Evolutionary conservation across 2,329 filamentous ascomycete genomes (phyloP).

Genomic region (Penicillium sp.): DNA sequence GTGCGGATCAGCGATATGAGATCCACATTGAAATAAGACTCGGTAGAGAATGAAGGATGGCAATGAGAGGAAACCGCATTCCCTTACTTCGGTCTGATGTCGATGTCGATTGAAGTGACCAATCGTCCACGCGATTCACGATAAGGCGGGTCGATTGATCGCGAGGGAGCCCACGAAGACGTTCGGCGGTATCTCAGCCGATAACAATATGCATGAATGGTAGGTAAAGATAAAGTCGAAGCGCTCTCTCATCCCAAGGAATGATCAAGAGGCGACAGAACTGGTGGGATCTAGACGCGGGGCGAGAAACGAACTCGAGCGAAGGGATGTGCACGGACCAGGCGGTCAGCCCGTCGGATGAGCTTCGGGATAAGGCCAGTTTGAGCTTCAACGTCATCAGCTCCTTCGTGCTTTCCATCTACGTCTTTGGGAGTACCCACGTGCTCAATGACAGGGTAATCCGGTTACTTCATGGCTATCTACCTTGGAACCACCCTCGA

Average conservation of each 20-base stretch:
- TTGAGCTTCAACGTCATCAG: slow-evolving; percentile 6
- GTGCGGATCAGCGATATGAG: slow-evolving; percentile 36
- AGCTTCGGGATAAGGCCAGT: slow-evolving; percentile 6
- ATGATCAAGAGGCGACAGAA: slow-evolving; percentile 17
- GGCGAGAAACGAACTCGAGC: slow-evolving; percentile 24
- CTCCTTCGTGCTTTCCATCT: background rate
- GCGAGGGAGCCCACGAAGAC: slow-evolving; percentile 10
- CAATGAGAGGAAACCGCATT: slow-evolving; percentile 38
- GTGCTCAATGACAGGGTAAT: background rate
- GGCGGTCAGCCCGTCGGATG: slow-evolving; percentile 24
- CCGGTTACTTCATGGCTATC: background rate
- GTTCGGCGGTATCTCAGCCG: slow-evolving; percentile 9
- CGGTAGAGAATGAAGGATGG: slow-evolving; percentile 28
- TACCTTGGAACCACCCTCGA: background rate
- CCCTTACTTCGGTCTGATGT: slow-evolving; percentile 27
- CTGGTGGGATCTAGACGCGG: slow-evolving; percentile 23
- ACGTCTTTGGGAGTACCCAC: background rate
- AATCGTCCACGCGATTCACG: slow-evolving; percentile 16
- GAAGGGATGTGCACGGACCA: slow-evolving; percentile 27
- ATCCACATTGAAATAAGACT: slow-evolving; percentile 41
- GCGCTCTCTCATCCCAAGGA: slow-evolving; percentile 18
- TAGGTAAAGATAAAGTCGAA: slow-evolving; percentile 16
- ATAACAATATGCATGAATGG: slow-evolving; percentile 10
- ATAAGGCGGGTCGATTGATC: slow-evolving; percentile 24
- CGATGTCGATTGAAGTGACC: slow-evolving; percentile 13